Evolutionary conservation across 306 rosid species (phyloP).

Genomic region (Styphnolobium japonicum): DNA sequence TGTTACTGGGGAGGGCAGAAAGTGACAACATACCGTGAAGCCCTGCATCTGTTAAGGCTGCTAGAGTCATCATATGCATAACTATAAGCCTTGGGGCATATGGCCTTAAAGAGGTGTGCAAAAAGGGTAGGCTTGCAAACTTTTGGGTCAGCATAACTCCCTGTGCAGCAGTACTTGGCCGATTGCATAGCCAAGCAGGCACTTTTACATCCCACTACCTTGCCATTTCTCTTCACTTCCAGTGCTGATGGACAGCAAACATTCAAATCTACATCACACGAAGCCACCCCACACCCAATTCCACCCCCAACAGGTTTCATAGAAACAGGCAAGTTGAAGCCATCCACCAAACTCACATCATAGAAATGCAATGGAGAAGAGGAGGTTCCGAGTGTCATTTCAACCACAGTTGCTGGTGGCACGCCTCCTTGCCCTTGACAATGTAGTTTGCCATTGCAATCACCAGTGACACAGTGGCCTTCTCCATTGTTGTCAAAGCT

Average conservation of each 20-base stretch:
- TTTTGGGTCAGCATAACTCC: constrained; percentile 67
- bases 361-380: constrained; percentile 78
- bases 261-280: constrained; percentile 89
- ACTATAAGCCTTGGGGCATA: constrained; percentile 98
- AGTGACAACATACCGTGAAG: constrained; percentile 79
- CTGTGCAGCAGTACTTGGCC: constrained; percentile 94
- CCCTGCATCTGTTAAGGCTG: constrained; percentile 89
- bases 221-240: constrained; percentile 75
- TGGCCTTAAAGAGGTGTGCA: constrained; percentile 86
- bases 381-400: constrained; percentile 93
- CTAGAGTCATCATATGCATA: constrained; percentile 88
- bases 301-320: constrained; percentile 96
- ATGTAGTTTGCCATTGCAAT: constrained; percentile 60
- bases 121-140: constrained; percentile 87
- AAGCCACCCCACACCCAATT: constrained; percentile 82
- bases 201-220: constrained; percentile 88
- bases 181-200: constrained; percentile 97
- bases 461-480: constrained; percentile 76
- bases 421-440: constrained; percentile 66
- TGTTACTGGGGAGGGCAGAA: constrained; percentile 70
- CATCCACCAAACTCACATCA: constrained; percentile 93
- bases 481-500: constrained; percentile 56
- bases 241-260: constrained; percentile 85
- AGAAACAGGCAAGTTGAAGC: constrained; percentile 89
- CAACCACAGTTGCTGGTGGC: constrained; percentile 94